Conservation (phyloP, 805 yeast species). For the Wickerhamomyces pijperi region DNA sequence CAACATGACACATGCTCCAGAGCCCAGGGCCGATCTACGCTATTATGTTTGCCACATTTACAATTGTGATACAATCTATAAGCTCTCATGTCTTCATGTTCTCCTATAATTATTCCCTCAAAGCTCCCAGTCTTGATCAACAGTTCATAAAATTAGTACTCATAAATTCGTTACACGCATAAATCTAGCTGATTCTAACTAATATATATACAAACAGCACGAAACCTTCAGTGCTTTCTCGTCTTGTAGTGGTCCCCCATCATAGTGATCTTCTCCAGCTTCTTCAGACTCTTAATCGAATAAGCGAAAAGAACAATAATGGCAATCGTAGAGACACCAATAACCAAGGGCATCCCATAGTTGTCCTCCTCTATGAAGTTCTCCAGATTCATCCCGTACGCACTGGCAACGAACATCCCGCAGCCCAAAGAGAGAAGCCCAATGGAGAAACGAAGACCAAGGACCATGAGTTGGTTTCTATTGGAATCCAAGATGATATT, state of each 20-base stretch:
- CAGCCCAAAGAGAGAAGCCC: constrained; percentile 76
- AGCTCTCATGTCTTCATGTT: too few species aligned
- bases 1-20: too few species aligned
- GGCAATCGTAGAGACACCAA: constrained; percentile 28
- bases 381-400: constrained; percentile 93
- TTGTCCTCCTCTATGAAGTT: constrained; percentile 81
- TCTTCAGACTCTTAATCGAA: constrained; percentile 47
- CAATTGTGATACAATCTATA: too few species aligned
- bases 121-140: too few species aligned
- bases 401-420: constrained; percentile 70
- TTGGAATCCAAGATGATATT: constrained; percentile 89
- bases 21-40: too few species aligned
- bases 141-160: too few species aligned
- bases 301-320: constrained; percentile 36
- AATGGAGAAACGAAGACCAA: constrained; percentile 74
- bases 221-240: constrained; percentile 1
- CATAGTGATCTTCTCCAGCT: constrained; percentile 67
- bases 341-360: constrained; percentile 52
- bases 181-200: too few species aligned
- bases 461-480: constrained; percentile 82
- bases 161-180: too few species aligned
- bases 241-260: constrained; percentile 25
- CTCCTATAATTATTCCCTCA: too few species aligned
- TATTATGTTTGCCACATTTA: too few species aligned
- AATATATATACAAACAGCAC: background rate